Conservation (phyloP, 306 rosid species). For the Fragaria ananassa region DNA sequence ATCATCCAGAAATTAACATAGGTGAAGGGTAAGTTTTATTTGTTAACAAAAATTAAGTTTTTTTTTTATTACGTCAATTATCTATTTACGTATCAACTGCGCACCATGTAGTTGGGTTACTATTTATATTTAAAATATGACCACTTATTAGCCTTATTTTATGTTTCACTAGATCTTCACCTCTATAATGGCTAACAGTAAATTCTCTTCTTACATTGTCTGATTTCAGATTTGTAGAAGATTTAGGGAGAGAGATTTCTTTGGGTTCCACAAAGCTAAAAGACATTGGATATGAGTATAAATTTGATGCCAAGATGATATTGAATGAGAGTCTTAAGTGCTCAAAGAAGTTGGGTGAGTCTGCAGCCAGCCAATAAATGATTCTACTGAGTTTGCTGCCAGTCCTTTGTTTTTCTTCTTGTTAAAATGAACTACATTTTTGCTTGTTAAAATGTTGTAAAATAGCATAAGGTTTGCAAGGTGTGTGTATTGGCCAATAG, state of each 20-base stretch:
- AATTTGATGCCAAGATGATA: constrained; percentile 24
- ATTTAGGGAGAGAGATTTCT: constrained; percentile 16
- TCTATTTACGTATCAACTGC: neutral
- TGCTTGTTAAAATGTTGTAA: neutral
- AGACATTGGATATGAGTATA: constrained; percentile 25
- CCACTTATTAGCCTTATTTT: neutral
- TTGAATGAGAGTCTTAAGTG: constrained; percentile 20
- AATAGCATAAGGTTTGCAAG: neutral
- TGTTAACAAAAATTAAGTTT: neutral
- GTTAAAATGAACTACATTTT: neutral
- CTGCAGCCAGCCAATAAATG: neutral
- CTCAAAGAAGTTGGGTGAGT: neutral
- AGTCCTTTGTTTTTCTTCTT: neutral
- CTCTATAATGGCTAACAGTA: neutral
- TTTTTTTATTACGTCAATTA: neutral
- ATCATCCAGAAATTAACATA: neutral
- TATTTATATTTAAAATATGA: neutral
- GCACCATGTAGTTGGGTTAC: neutral
- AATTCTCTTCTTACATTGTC: neutral
- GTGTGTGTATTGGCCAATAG: neutral
- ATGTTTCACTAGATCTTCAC: neutral
- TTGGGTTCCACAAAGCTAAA: constrained; percentile 19
- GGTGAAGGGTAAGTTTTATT: constrained; percentile 12
- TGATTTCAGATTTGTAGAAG: constrained; percentile 23
- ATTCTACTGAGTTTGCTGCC: neutral